Percentiles rank a stretch among this genome's conserved stretches.
phyloP scores from a whole-genome alignment of 331 rosid genomes.

The Erythrophleum ivorense region DNA sequence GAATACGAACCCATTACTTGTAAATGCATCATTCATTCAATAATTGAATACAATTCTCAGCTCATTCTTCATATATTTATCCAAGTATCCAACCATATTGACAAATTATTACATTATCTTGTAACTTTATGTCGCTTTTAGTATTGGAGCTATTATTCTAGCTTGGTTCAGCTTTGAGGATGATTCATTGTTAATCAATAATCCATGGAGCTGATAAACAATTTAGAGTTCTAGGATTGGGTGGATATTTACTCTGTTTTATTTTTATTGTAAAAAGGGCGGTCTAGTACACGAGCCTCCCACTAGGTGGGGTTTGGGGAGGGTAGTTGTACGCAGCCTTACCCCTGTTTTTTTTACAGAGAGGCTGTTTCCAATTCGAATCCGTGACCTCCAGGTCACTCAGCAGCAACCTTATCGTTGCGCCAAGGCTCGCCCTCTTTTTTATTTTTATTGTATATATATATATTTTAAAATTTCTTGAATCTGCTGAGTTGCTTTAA shows the following conservation, averaged over 20 bases:
- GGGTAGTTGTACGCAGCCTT: no score
- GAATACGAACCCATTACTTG: no score
- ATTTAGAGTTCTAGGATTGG: not conserved
- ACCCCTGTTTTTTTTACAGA: no score
- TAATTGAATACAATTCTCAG: no score
- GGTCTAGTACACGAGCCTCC: no score
- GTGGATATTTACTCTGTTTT: not conserved
- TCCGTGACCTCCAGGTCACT: no score
- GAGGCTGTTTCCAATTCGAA: no score
- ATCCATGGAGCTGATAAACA: not conserved
- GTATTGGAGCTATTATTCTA: constrained; percentile 3
- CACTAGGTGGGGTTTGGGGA: no score
- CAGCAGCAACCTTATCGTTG: no score
- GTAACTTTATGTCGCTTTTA: not conserved
- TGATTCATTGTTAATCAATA: not conserved
- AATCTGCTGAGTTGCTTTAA: not conserved
- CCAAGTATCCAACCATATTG: not conserved
- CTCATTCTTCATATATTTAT: no score
- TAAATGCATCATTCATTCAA: no score
- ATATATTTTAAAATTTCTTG: not conserved
- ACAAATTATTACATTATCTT: constrained; percentile 4
- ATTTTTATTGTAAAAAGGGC: not conserved
- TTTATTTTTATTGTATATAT: not conserved
- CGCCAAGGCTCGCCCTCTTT: no score
- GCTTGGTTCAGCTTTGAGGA: not conserved